Evolutionary conservation across 2,329 filamentous ascomycete genomes (phyloP).

Genomic region (Hymenoscyphus fructigenus): DNA sequence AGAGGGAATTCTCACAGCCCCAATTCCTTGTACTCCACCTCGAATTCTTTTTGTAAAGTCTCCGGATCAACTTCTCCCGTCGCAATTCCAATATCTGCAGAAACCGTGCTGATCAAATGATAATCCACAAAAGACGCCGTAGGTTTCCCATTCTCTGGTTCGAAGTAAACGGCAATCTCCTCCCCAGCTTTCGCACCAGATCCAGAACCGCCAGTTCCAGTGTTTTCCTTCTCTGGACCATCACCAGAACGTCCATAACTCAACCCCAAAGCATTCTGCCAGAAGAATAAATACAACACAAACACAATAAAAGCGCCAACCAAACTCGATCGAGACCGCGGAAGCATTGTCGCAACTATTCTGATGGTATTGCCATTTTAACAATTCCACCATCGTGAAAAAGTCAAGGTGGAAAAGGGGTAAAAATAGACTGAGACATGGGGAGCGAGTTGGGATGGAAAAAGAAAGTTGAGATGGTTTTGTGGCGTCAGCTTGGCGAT

Average conservation of each 20-base stretch:
- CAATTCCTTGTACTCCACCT: neutral
- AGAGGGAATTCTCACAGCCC: neutral
- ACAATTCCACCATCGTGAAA: neutral
- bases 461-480: constrained; percentile 1
- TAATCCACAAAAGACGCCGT: neutral
- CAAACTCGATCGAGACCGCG: neutral
- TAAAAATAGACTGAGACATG: neutral
- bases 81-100: neutral
- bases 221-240: too few relatives aligned
- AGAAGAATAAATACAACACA: neutral
- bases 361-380: too few relatives aligned
- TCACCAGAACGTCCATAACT: neutral
- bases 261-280: neutral
- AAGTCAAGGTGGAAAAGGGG: neutral
- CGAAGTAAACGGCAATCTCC: neutral
- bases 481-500: neutral
- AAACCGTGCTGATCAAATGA: neutral
- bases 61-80: neutral
- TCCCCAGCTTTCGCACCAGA: neutral
- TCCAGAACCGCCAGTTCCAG: neutral
- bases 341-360: neutral
- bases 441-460: neutral
- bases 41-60: neutral
- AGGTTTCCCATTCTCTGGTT: neutral
- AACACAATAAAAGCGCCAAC: neutral